Conservation (phyloP, 2,329 filamentous ascomycete species). For the Huntiella decipiens region DNA sequence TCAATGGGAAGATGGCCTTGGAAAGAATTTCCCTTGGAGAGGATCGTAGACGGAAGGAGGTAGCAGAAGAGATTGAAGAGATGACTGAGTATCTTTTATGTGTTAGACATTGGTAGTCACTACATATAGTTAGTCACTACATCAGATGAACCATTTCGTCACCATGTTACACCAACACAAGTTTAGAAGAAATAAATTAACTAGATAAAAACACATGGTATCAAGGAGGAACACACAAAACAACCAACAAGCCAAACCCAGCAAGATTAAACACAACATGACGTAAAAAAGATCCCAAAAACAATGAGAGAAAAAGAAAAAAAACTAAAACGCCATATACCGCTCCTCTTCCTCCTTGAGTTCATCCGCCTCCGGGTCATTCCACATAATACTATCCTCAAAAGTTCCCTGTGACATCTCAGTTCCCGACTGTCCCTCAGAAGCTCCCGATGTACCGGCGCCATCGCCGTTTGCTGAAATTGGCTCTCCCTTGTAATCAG, state of each 20-base stretch:
- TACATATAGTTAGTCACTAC: background rate
- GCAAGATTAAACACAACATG: background rate
- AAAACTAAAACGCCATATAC: constrained; percentile 51
- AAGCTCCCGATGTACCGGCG: too few relatives aligned
- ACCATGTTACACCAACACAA: background rate
- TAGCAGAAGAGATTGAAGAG: constrained; percentile 45
- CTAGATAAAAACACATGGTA: background rate
- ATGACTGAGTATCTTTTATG: constrained; percentile 51
- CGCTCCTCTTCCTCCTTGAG: constrained; percentile 70
- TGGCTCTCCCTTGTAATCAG: constrained; percentile 71
- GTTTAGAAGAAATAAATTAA: background rate
- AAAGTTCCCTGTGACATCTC: background rate
- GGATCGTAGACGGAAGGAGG: constrained; percentile 67
- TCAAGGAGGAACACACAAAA: background rate
- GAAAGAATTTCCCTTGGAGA: constrained; percentile 77
- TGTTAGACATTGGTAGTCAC: constrained; percentile 47
- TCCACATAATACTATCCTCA: constrained; percentile 21
- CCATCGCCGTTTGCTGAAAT: constrained; percentile 25
- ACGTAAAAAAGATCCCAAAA: constrained; percentile 4
- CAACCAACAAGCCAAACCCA: constrained; percentile 1
- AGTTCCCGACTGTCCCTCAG: too few relatives aligned
- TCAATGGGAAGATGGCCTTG: constrained; percentile 68
- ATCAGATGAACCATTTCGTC: background rate
- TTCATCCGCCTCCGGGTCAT: constrained; percentile 42
- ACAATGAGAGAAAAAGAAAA: constrained; percentile 2